These are phyloP conservation scores for Pseudocercospora ulei DNA, from an alignment of 2,329 filamentous ascomycete genomes.

Conservation along the genomic window DNA sequence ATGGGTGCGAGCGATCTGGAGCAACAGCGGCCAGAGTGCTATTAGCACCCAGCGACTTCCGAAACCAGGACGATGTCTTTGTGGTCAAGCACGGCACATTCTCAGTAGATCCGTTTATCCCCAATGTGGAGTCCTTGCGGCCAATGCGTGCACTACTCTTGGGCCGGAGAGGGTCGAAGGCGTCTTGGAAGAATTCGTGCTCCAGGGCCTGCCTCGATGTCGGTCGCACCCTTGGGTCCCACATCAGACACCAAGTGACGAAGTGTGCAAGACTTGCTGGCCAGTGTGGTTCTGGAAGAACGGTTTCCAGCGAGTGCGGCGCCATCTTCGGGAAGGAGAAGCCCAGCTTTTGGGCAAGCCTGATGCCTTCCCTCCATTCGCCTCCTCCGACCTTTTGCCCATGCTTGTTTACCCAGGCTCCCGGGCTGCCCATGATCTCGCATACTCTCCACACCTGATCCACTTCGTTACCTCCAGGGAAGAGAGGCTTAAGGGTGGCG, in stretches of 20 bases:
- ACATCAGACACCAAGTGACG: slow-evolving; percentile 97
- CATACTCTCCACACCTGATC: slow-evolving; percentile 98
- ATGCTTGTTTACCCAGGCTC: slow-evolving; percentile 93
- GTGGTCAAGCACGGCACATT: slow-evolving; percentile 53
- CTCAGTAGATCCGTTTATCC: slow-evolving; percentile 54
- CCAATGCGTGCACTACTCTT: slow-evolving; percentile 82
- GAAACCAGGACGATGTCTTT: slow-evolving; percentile 87
- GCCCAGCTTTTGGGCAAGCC: slow-evolving; percentile 86
- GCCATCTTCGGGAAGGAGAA: slow-evolving; percentile 99
- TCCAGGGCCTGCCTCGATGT: slow-evolving; percentile 89
- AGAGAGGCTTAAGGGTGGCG: slow-evolving; percentile 88
- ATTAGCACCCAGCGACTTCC: slow-evolving; percentile 80
- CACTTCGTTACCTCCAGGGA: slow-evolving; percentile 95
- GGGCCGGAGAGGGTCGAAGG: slow-evolving; percentile 81
- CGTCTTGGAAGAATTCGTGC: slow-evolving; percentile 90
- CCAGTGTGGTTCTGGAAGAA: slow-evolving; percentile 85
- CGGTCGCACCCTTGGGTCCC: slow-evolving; percentile 86
- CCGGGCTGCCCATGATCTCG: slow-evolving; percentile 98
- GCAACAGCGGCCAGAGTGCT: slow-evolving; percentile 59
- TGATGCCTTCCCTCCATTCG: slow-evolving; percentile 92
- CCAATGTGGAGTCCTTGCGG: slow-evolving; percentile 80
- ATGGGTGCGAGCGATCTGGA: slow-evolving; percentile 39
- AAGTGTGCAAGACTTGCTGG: slow-evolving; percentile 78
- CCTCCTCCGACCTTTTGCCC: slow-evolving; percentile 81
- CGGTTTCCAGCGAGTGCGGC: slow-evolving; percentile 89